Conservation (phyloP, 106 monocot genomes). For the Apostasia shenzhenica region DNA sequence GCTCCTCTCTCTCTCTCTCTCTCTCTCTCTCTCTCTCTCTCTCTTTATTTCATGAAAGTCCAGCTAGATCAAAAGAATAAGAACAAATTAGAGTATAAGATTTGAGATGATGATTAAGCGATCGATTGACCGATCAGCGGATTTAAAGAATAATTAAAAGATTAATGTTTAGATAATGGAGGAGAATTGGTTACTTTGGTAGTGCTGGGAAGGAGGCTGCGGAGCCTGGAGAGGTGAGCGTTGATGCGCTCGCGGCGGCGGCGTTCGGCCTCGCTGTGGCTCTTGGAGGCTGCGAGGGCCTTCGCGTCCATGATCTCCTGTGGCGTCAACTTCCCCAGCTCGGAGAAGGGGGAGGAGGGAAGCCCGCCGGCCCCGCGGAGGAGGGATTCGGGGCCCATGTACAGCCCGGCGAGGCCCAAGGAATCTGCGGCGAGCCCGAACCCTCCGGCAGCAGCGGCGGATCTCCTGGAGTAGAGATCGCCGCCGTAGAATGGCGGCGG, state of each 20-base stretch:
- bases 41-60: too few relatives aligned
- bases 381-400: slow-evolving; percentile 12
- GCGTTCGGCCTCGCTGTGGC: slow-evolving; percentile 94
- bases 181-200: slow-evolving; percentile 52
- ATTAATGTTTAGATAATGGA: too few relatives aligned
- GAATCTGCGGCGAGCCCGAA: slow-evolving; percentile 24
- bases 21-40: not conserved
- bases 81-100: too few relatives aligned
- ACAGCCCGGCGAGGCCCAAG: slow-evolving; percentile 36
- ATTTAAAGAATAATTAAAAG: too few relatives aligned
- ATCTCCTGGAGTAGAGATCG: slow-evolving; percentile 15
- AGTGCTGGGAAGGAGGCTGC: slow-evolving; percentile 86
- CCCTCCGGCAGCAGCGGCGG: slow-evolving; percentile 21
- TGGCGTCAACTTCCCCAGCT: slow-evolving; percentile 66
- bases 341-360: slow-evolving; percentile 10
- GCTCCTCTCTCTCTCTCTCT: slow-evolving; percentile 2
- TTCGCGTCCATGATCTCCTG: slow-evolving; percentile 95
- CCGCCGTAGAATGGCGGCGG: slow-evolving; percentile 13
- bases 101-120: too few relatives aligned
- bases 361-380: slow-evolving; percentile 26
- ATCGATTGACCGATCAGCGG: too few relatives aligned
- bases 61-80: too few relatives aligned
- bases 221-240: slow-evolving; percentile 61
- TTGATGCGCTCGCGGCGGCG: slow-evolving; percentile 88
- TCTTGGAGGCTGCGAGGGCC: slow-evolving; percentile 85